A percentile compares a stretch with the other conserved stretches of the same genome.
phyloP scores from a whole-genome alignment of 257 asterid species.

The Nyctanthes arbortristis region DNA sequence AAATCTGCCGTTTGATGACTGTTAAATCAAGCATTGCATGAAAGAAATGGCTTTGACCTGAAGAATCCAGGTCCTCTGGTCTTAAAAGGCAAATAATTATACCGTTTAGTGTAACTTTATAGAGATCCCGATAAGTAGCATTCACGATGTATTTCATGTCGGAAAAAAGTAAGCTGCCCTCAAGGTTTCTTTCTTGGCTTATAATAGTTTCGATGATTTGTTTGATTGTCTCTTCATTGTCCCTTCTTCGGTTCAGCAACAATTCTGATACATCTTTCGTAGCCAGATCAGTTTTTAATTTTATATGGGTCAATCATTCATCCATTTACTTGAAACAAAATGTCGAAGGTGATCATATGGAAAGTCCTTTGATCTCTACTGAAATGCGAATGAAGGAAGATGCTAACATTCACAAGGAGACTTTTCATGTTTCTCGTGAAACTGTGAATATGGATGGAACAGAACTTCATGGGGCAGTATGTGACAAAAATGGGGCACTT shows the following conservation, averaged over 20 bases:
- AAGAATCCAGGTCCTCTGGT: constrained; percentile 2
- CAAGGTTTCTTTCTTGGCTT: constrained; percentile 58
- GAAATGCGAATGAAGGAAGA: constrained; percentile 19
- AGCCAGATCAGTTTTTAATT: constrained; percentile 38
- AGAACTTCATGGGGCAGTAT: constrained; percentile 16
- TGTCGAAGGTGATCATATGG: constrained; percentile 9
- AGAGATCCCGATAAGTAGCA: neutral
- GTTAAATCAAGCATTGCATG: neutral
- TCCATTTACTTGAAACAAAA: constrained; percentile 28
- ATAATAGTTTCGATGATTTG: constrained; percentile 55
- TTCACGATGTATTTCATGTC: constrained; percentile 39
- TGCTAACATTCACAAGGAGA: constrained; percentile 14
- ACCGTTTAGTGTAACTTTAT: neutral
- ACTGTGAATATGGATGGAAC: constrained; percentile 10
- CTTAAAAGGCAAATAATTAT: neutral
- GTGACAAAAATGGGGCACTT: constrained; percentile 47
- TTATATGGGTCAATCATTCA: constrained; percentile 34
- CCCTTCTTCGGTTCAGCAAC: constrained; percentile 48
- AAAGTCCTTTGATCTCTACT: constrained; percentile 15
- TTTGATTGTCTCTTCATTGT: constrained; percentile 48
- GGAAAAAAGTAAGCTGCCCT: constrained; percentile 57
- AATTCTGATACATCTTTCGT: constrained; percentile 37
- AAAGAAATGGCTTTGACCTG: constrained; percentile 5
- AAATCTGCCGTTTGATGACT: neutral
- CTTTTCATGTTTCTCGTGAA: constrained; percentile 15